These are phyloP conservation scores for Boletus vinaceobasis DNA, from an alignment of 768 basidiomycete genomes.

Conservation along the genomic window DNA sequence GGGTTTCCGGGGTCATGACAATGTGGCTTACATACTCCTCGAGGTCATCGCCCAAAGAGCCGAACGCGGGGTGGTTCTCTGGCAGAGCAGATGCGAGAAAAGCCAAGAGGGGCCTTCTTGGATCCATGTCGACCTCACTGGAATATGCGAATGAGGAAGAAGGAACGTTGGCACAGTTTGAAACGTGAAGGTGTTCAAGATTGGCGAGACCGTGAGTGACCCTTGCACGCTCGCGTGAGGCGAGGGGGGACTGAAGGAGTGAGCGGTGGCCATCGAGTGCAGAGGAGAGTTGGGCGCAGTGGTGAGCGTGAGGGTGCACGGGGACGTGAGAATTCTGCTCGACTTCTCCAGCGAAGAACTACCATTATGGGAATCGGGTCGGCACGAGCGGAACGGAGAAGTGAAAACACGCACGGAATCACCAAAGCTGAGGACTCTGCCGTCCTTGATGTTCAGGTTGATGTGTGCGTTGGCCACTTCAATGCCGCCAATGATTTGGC, in stretches of 20 bases:
- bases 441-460: constrained; percentile 89
- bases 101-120: constrained; percentile 59
- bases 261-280: constrained; percentile 31
- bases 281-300: constrained; percentile 44
- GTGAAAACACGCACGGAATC: constrained; percentile 60
- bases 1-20: constrained; percentile 35
- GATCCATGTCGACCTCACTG: constrained; percentile 29
- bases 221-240: constrained; percentile 8
- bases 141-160: constrained; percentile 23
- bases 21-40: constrained; percentile 52
- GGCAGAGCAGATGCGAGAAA: constrained; percentile 78
- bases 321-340: constrained; percentile 26
- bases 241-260: constrained; percentile 24
- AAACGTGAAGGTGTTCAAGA: constrained; percentile 46
- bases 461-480: constrained; percentile 90
- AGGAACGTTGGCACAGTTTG: constrained; percentile 54
- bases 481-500: constrained; percentile 80
- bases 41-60: constrained; percentile 46
- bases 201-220: constrained; percentile 16
- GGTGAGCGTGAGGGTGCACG: constrained; percentile 50
- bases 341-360: constrained; percentile 75
- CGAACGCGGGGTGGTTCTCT: constrained; percentile 38
- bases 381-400: constrained; percentile 2
- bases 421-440: constrained; percentile 80
- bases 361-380: constrained; percentile 5